Percentiles rank a stretch among this genome's conserved stretches.
These are phyloP conservation scores for Cercospora sesami DNA, from an alignment of 2,329 filamentous ascomycete genomes.

Conservation along the genomic window DNA sequence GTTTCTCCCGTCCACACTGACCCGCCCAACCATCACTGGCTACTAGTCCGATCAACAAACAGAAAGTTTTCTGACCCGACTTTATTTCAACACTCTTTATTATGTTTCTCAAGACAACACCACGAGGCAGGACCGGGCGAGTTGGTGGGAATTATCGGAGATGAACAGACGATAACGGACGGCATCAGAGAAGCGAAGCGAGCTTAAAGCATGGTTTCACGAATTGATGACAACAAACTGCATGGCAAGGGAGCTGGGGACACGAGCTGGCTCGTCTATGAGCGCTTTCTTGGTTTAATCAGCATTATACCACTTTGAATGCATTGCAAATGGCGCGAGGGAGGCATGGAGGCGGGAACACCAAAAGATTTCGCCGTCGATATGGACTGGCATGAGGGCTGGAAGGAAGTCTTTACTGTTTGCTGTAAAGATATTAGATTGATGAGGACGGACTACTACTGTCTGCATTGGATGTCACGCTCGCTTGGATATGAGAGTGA, in stretches of 20 bases:
- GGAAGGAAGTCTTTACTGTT: not conserved
- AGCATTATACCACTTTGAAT: slow-evolving; percentile 23
- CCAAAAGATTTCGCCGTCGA: not conserved
- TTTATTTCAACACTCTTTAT: slow-evolving; percentile 9
- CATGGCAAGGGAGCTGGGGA: slow-evolving; percentile 7
- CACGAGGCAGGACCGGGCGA: slow-evolving; percentile 4
- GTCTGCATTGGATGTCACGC: not conserved
- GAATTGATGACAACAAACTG: slow-evolving; percentile 11
- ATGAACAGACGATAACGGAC: not conserved
- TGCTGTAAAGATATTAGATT: slow-evolving; percentile 1
- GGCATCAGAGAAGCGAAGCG: not conserved
- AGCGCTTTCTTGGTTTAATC: slow-evolving; percentile 6
- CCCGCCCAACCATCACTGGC: slow-evolving; percentile 24
- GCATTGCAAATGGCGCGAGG: slow-evolving; percentile 16
- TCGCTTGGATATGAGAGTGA: not conserved
- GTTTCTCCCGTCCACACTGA: slow-evolving; percentile 39
- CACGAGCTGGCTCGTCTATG: slow-evolving; percentile 21
- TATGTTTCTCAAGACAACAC: not conserved
- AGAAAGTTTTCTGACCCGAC: slow-evolving; percentile 6
- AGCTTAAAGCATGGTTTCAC: slow-evolving; percentile 1
- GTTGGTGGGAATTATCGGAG: not conserved
- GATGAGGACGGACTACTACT: not conserved
- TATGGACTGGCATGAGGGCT: not conserved
- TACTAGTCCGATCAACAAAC: slow-evolving; percentile 20
- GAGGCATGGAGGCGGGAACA: not conserved